Evolutionary conservation across 1,284 basidiomycete genomes (phyloP).

Genomic region (Tilletia horrida): DNA sequence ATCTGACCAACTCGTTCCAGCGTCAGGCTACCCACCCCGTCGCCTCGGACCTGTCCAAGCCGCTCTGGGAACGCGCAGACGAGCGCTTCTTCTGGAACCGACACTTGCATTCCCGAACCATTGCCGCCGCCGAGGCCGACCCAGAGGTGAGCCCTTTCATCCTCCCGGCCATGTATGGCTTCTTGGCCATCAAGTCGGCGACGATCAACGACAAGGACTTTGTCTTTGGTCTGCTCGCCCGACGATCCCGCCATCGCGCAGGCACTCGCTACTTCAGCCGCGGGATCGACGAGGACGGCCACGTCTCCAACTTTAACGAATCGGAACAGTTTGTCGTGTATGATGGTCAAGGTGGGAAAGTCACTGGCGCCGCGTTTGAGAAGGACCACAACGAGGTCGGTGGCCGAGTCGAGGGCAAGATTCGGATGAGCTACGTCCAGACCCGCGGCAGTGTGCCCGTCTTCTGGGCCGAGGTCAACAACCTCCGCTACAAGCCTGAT

Average conservation of each 20-base stretch:
- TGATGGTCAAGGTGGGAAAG: conserved; percentile 29
- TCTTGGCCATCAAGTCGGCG: conserved; percentile 78
- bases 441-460: conserved; percentile 89
- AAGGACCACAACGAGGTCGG: conserved; percentile 5
- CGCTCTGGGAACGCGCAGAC: conserved; percentile 75
- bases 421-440: conserved; percentile 71
- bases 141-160: conserved; percentile 73
- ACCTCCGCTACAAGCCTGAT: conserved; percentile 92
- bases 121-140: conserved; percentile 27
- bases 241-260: conserved; percentile 86
- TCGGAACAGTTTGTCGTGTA: conserved; percentile 62
- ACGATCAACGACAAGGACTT: conserved; percentile 76
- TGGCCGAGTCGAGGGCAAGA: conserved; percentile 61
- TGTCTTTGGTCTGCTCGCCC: conserved; percentile 81
- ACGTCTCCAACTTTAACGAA: conserved; percentile 59
- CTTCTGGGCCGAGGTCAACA: conserved; percentile 97
- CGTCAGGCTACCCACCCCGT: conserved; percentile 60
- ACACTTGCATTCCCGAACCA: conserved; percentile 57
- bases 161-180: conserved; percentile 63
- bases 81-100: conserved; percentile 99
- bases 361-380: conserved; percentile 7
- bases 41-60: conserved; percentile 58
- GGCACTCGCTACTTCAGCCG: conserved; percentile 97
- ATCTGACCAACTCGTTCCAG: conserved; percentile 84
- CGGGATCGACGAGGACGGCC: conserved; percentile 72